Percentiles rank a stretch among this genome's conserved stretches.
These are phyloP conservation scores for Phytophthora chlamydospora DNA, from an alignment of 352 stramenopile species.

Conservation along the genomic window DNA sequence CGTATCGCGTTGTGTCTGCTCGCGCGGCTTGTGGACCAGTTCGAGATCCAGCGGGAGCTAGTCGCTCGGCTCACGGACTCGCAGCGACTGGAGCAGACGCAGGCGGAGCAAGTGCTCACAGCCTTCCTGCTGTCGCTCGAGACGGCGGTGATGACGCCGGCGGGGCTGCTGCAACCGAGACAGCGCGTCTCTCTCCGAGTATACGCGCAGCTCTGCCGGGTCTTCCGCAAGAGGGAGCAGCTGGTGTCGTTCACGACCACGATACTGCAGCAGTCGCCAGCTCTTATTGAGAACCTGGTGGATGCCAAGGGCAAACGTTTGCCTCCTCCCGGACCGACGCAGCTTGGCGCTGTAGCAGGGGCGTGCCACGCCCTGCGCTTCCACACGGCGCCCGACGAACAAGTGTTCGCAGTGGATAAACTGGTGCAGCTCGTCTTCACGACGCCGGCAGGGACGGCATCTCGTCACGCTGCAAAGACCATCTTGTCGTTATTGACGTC, in stretches of 20 bases:
- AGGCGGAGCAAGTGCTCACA: slow-evolving; percentile 46
- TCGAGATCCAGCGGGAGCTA: slow-evolving; percentile 45
- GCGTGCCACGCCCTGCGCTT: slow-evolving; percentile 68
- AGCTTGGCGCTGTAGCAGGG: slow-evolving; percentile 55
- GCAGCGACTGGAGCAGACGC: slow-evolving; percentile 19
- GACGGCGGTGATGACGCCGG: slow-evolving; percentile 52
- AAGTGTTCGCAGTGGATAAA: slow-evolving; percentile 43
- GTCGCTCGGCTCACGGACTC: slow-evolving; percentile 24
- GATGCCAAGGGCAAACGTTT: slow-evolving; percentile 59
- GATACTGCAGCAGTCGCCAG: slow-evolving; percentile 61
- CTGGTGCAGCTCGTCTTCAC: slow-evolving; percentile 61
- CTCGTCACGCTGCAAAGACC: slow-evolving; percentile 68
- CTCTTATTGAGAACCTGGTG: slow-evolving; percentile 35
- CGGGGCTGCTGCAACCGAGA: slow-evolving; percentile 45
- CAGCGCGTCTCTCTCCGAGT: slow-evolving; percentile 62
- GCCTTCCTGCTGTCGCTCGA: slow-evolving; percentile 59
- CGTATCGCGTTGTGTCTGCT: slow-evolving; percentile 69
- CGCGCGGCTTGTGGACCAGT: slow-evolving; percentile 66
- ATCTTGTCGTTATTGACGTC: slow-evolving; percentile 57
- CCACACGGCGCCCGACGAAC: slow-evolving; percentile 42
- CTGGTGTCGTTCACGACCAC: slow-evolving; percentile 44
- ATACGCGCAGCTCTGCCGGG: slow-evolving; percentile 60
- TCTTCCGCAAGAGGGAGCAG: slow-evolving; percentile 56
- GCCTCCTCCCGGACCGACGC: slow-evolving; percentile 35
- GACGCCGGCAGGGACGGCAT: slow-evolving; percentile 44